Base-by-base conservation (phyloP, 805 yeast genomes). In the Metschnikowia corniflorae region DNA sequence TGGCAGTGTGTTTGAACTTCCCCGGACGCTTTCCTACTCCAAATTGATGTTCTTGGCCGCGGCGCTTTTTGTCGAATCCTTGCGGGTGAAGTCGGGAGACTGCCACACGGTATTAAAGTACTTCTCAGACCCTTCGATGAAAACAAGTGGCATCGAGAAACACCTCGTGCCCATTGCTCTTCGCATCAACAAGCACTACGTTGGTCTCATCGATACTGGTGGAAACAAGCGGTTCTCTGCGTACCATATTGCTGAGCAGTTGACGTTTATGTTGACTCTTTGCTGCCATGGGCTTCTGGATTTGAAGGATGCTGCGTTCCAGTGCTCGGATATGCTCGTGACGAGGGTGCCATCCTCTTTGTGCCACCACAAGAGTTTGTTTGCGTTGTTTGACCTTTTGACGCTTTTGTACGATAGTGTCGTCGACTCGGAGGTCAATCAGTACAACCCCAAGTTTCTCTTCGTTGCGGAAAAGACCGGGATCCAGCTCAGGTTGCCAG, bases 11-110 rank as follows among this genome's bases (percentile, higher is more conserved):
- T 60, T 77, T 21, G 73, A 71, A 26, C 63, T 75, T 22, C 79
- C 74, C 39, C 57, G 80, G 46, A 55, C 60, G 10, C 50, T 84
- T 35, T 78, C 93, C 0, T 76, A 80, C 47, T 81, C 95, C 4
- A 86, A 86, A 50, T 68, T 86, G 45, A 85, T 91, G 85, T 93
- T 93, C 56, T 63, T 93, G 48, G 80, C 96, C 0, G 84, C 97
- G 0, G 71, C 95, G 0, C 68, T 82, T 4, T 71, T 88, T 39
- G 70, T 91, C 24, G 99, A 93, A 64, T 69, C 78, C 14, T 66
- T 87, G 34, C 71, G 99, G 41, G 85, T 85, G 15, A 77, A 73
- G 35, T 70, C 82, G 7, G 97, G 97, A 10, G 81, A 82, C 46
- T 83, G 95, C 47, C 80, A 94, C 0, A 78, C 80, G n/a, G 67